phyloP scores from a whole-genome alignment of 2,329 filamentous ascomycete species.

The Paraconiothyrium brasiliense region DNA sequence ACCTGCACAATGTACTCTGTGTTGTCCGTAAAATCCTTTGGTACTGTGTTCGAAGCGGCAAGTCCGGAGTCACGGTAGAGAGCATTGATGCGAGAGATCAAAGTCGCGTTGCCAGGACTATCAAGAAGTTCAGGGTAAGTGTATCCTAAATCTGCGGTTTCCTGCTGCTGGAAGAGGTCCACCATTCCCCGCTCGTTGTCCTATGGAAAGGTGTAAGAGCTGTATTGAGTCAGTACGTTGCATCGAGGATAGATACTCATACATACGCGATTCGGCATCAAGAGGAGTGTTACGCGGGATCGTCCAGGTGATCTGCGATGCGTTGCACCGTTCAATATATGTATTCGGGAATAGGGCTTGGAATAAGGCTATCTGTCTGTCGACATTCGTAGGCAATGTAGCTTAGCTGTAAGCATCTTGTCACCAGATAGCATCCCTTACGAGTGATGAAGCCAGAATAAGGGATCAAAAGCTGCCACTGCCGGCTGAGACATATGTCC shows the following conservation, averaged over 20 bases:
- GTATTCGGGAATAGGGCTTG: slow-evolving; percentile 61
- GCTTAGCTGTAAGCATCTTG: background rate
- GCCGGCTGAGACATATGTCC: slow-evolving; percentile 75
- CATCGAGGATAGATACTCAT: background rate
- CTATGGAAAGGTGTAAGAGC: slow-evolving; percentile 30
- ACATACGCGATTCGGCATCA: slow-evolving; percentile 58
- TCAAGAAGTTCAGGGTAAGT: slow-evolving; percentile 29
- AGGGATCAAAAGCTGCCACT: slow-evolving; percentile 71
- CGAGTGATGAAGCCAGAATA: slow-evolving; percentile 63
- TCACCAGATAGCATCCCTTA: background rate
- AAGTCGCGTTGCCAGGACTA: slow-evolving; percentile 19
- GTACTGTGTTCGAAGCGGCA: background rate
- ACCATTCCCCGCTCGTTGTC: slow-evolving; percentile 25
- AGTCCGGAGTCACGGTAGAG: slow-evolving; percentile 1
- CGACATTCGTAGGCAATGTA: slow-evolving; percentile 20
- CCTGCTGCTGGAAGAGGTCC: slow-evolving; percentile 23
- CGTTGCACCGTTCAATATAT: slow-evolving; percentile 45
- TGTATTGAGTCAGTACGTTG: background rate
- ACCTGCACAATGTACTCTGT: slow-evolving; percentile 4
- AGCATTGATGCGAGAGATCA: slow-evolving; percentile 24
- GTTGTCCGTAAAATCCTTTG: background rate
- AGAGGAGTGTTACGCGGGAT: slow-evolving; percentile 53
- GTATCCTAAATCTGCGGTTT: slow-evolving; percentile 26
- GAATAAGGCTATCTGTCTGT: slow-evolving; percentile 73
- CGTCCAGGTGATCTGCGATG: slow-evolving; percentile 21